Conservation (phyloP, 192 early-diverging fungal genomes). For the Entomortierella lignicola region DNA sequence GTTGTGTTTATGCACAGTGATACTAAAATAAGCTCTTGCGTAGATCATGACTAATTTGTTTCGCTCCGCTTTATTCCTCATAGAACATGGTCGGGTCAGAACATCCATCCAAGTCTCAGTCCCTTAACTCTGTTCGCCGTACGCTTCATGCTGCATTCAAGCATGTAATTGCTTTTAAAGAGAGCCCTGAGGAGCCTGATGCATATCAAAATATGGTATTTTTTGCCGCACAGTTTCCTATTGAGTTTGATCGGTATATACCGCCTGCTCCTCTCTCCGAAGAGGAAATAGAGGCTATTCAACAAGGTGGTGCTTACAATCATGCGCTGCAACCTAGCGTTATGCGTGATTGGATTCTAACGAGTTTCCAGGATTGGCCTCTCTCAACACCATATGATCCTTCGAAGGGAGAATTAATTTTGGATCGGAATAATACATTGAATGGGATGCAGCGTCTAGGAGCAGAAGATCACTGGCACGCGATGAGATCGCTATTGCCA, state of each 20-base stretch:
- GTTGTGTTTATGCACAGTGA: no score
- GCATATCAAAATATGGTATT: constrained; percentile 73
- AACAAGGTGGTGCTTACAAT: constrained; percentile 48
- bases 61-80: constrained; percentile 5
- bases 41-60: background rate
- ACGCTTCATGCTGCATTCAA: constrained; percentile 77
- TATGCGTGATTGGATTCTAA: constrained; percentile 61
- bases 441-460: constrained; percentile 64
- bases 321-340: constrained; percentile 51
- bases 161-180: constrained; percentile 74
- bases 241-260: constrained; percentile 34
- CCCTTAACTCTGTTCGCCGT: constrained; percentile 67
- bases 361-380: constrained; percentile 59
- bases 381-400: constrained; percentile 45
- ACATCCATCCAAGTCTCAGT: constrained; percentile 57
- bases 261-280: constrained; percentile 66
- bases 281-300: constrained; percentile 63
- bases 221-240: constrained; percentile 27
- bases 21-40: no score
- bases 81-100: constrained; percentile 85
- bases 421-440: constrained; percentile 74
- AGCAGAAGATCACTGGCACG: constrained; percentile 77
- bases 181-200: constrained; percentile 59
- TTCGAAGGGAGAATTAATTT: constrained; percentile 62
- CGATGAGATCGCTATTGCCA: constrained; percentile 77